Conservation (phyloP, 1,284 basidiomycete species). For the Ustilago hordei region DNA sequence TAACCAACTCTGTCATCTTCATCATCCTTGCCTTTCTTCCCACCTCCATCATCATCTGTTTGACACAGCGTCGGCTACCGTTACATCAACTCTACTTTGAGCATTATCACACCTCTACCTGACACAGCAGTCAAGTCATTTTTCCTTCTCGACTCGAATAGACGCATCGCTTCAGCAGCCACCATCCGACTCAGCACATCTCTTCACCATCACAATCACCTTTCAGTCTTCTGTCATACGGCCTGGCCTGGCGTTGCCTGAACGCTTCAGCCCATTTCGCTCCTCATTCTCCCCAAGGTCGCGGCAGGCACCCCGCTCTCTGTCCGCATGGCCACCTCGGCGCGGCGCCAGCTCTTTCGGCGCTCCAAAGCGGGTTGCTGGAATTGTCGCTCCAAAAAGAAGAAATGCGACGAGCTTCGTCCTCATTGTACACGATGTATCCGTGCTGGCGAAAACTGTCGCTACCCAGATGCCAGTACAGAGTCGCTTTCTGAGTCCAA, state of each 20-base stretch:
- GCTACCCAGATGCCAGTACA: slow-evolving; percentile 42
- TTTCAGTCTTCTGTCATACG: not conserved
- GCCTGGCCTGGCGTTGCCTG: slow-evolving; percentile 33
- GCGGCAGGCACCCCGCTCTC: slow-evolving; percentile 33
- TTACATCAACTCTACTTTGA: not conserved
- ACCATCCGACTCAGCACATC: not conserved
- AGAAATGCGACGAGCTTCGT: slow-evolving; percentile 52
- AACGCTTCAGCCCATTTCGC: slow-evolving; percentile 28
- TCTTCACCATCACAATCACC: not conserved
- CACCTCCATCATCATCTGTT: not conserved
- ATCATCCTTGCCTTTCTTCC: not conserved
- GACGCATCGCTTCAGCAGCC: not conserved
- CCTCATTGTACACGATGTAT: slow-evolving; percentile 48
- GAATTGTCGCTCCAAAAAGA: slow-evolving; percentile 54
- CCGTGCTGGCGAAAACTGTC: slow-evolving; percentile 40
- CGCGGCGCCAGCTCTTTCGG: slow-evolving; percentile 47
- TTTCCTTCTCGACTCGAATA: not conserved
- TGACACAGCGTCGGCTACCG: not conserved
- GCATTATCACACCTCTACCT: not conserved
- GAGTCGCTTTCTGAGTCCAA: slow-evolving; percentile 23
- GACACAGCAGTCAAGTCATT: not conserved
- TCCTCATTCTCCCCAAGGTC: slow-evolving; percentile 28
- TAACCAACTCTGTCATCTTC: not conserved
- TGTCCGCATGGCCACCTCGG: slow-evolving; percentile 46
- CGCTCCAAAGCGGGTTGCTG: slow-evolving; percentile 53